Percentiles rank a stretch among this genome's conserved stretches.
Evolutionary conservation across 495 filamentous ascomycete genomes (phyloP).

Genomic region (Penicillium fimorum): DNA sequence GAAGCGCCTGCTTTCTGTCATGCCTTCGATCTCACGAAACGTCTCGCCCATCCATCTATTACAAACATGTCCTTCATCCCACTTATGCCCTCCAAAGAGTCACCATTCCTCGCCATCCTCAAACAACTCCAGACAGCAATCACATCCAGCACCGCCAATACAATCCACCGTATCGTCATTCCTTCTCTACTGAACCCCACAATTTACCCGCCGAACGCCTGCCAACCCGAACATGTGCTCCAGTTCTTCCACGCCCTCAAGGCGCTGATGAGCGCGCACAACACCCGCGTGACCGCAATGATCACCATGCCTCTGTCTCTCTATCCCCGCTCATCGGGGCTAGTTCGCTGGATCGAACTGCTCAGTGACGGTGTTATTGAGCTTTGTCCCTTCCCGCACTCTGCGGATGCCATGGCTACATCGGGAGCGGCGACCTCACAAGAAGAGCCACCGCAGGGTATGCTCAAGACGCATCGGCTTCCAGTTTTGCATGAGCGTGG

Average conservation of each 20-base stretch:
- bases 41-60: conserved; percentile 60
- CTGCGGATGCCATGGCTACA: conserved; percentile 54
- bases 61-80: conserved; percentile 59
- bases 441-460: conserved; percentile 80
- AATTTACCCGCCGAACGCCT: conserved; percentile 66
- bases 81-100: conserved; percentile 48
- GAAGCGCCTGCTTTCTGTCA: conserved; percentile 67
- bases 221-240: conserved; percentile 67
- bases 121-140: conserved; percentile 58
- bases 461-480: conserved; percentile 77
- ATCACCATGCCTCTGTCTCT: conserved; percentile 78
- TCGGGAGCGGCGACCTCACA: conserved; percentile 50
- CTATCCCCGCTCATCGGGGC: conserved; percentile 71
- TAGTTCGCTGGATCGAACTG: conserved; percentile 85
- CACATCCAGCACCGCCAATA: conserved; percentile 51
- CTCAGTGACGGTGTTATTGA: conserved; percentile 85
- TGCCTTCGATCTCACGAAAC: conserved; percentile 85
- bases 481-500: conserved; percentile 87
- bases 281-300: conserved; percentile 66
- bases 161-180: conserved; percentile 78
- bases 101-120: conserved; percentile 66
- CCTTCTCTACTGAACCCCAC: conserved; percentile 82
- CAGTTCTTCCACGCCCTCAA: conserved; percentile 81
- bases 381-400: conserved; percentile 79
- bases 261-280: conserved; percentile 66